A percentile compares a stretch with the other conserved stretches of the same genome.
phyloP scores from a whole-genome alignment of 805 yeast genomes.

The Candida pini region DNA sequence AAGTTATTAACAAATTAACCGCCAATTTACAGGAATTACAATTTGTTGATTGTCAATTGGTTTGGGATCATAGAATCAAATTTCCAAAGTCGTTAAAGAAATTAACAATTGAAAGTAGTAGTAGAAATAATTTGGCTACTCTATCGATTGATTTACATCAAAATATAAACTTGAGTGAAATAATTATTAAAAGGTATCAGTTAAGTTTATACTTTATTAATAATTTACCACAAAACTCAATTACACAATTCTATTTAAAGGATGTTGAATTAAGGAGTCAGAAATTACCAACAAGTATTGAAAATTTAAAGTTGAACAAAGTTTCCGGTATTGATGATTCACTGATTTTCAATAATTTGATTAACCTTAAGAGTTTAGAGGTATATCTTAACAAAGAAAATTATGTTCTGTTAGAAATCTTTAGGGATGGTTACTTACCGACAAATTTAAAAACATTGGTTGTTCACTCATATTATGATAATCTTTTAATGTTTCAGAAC shows the following conservation, averaged over 20 bases:
- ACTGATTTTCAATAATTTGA: neutral
- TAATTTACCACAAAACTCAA: neutral
- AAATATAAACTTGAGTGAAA: neutral
- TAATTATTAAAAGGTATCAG: neutral
- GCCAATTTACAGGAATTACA: neutral
- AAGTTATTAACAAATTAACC: neutral
- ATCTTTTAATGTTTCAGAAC: neutral
- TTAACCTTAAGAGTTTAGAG: neutral
- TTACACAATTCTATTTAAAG: neutral
- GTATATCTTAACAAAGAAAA: neutral
- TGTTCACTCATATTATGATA: neutral
- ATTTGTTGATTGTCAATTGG: conserved; percentile 1
- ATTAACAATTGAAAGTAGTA: neutral
- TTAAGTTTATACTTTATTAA: neutral
- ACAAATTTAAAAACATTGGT: neutral
- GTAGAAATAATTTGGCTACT: neutral
- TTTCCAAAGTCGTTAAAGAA: conserved; percentile 1
- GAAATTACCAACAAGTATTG: neutral
- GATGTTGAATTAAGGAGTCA: neutral
- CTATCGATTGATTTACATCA: neutral
- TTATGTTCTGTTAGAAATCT: neutral
- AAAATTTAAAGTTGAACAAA: neutral
- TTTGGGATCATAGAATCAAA: conserved; percentile 1
- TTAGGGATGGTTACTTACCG: neutral
- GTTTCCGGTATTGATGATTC: neutral